Conservation (phyloP, 2,329 filamentous ascomycete genomes). For the Pseudogymnoascus sp. region DNA sequence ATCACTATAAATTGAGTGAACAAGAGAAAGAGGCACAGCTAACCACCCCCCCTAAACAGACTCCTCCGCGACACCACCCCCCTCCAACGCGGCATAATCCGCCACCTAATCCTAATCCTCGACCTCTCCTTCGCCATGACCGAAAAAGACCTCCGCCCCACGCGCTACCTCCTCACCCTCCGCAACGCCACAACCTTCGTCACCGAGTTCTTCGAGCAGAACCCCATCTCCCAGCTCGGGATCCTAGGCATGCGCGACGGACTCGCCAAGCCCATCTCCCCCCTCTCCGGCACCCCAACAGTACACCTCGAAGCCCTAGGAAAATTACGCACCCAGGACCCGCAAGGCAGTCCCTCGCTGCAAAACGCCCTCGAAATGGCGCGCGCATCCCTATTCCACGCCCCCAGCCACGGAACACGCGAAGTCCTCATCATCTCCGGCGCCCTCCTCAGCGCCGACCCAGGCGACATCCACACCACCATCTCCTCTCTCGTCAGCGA, state of each 20-base stretch:
- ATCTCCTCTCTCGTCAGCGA: conserved; percentile 72
- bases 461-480: conserved; percentile 90
- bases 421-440: conserved; percentile 91
- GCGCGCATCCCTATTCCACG: conserved; percentile 82
- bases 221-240: conserved; percentile 91
- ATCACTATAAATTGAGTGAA: background rate
- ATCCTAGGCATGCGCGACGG: conserved; percentile 92
- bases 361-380: conserved; percentile 97
- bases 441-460: conserved; percentile 81
- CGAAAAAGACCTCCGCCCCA: conserved; percentile 90
- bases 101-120: conserved; percentile 84
- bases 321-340: conserved; percentile 56
- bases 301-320: conserved; percentile 77
- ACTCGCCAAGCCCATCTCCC: conserved; percentile 74
- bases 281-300: conserved; percentile 84
- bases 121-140: conserved; percentile 91
- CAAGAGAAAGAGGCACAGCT: background rate
- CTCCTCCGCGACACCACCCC: conserved; percentile 90
- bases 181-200: conserved; percentile 83
- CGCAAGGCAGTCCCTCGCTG: conserved; percentile 69
- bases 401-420: conserved; percentile 84
- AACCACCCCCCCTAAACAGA: conserved; percentile 37
- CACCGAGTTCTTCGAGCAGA: conserved; percentile 94
- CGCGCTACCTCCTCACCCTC: conserved; percentile 72
- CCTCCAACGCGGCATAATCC: conserved; percentile 91